These are phyloP conservation scores for Hypholoma fasciculare DNA, from an alignment of 768 basidiomycete species.

Conservation along the genomic window DNA sequence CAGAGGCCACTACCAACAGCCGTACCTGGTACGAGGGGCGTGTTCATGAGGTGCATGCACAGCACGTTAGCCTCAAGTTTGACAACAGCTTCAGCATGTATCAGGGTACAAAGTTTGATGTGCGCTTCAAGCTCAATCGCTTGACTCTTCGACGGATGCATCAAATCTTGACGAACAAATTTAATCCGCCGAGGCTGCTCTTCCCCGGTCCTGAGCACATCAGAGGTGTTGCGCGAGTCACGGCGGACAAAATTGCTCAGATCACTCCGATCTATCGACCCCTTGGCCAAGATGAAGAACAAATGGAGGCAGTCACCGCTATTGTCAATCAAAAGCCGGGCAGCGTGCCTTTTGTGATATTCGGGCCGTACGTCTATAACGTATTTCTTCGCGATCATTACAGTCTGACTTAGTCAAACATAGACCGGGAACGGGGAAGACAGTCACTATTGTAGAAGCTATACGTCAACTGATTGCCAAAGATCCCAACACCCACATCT, in stretches of 20 bases:
- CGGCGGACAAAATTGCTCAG: constrained; percentile 16
- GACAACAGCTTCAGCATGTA: constrained; percentile 41
- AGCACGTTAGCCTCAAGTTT: constrained; percentile 49
- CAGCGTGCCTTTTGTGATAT: constrained; percentile 55
- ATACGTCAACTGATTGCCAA: constrained; percentile 52
- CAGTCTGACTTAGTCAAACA: no score
- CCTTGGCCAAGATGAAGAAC: constrained; percentile 43
- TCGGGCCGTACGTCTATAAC: constrained; percentile 57
- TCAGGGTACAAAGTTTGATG: constrained; percentile 44
- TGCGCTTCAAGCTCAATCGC: constrained; percentile 58
- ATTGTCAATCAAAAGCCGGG: constrained; percentile 47
- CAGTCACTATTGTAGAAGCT: constrained; percentile 62
- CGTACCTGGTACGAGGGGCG: constrained; percentile 40
- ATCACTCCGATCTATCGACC: constrained; percentile 28
- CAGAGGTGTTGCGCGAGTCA: constrained; percentile 15
- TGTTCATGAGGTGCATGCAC: constrained; percentile 47
- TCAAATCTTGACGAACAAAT: constrained; percentile 44
- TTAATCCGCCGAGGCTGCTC: constrained; percentile 41
- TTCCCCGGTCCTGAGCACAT: constrained; percentile 42
- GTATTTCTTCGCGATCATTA: background rate
- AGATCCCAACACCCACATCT: constrained; percentile 43
- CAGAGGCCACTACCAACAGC: constrained; percentile 18
- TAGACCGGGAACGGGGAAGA: constrained; percentile 70
- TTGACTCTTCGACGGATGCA: constrained; percentile 55
- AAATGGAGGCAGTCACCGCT: constrained; percentile 49